A percentile compares a stretch with the other conserved stretches of the same genome.
These are phyloP conservation scores for Plectosphaerella sp. DNA, from an alignment of 2,329 filamentous ascomycete genomes.

Conservation along the genomic window DNA sequence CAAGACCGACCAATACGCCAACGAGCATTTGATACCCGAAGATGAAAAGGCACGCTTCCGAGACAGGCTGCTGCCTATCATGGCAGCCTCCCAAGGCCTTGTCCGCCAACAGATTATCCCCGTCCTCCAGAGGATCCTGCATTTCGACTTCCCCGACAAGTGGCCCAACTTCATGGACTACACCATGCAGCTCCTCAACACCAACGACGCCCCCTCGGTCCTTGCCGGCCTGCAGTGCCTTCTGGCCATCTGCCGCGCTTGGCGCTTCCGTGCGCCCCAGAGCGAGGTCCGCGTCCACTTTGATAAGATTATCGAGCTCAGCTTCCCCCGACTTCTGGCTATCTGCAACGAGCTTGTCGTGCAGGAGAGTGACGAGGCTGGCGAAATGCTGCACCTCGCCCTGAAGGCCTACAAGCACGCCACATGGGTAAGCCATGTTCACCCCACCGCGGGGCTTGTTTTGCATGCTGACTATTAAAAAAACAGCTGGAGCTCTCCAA, in stretches of 20 bases:
- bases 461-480: neutral
- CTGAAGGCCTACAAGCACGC: constrained; percentile 98
- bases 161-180: constrained; percentile 96
- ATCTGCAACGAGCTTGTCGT: constrained; percentile 87
- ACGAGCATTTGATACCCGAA: constrained; percentile 74
- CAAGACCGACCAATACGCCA: constrained; percentile 67
- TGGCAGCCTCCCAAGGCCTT: constrained; percentile 73
- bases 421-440: constrained; percentile 65
- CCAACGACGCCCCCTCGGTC: constrained; percentile 80
- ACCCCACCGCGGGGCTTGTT: neutral
- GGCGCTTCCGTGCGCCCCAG: constrained; percentile 82
- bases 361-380: constrained; percentile 89
- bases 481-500: constrained; percentile 77
- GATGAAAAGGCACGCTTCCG: constrained; percentile 85
- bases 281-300: constrained; percentile 78
- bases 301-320: constrained; percentile 87
- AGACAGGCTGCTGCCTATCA: constrained; percentile 81
- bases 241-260: constrained; percentile 90
- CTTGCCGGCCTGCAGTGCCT: constrained; percentile 93
- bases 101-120: constrained; percentile 92
- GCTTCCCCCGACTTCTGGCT: constrained; percentile 80
- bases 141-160: constrained; percentile 88
- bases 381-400: constrained; percentile 92
- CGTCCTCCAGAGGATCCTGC: constrained; percentile 90
- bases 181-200: constrained; percentile 82